phyloP scores from a whole-genome alignment of 768 basidiomycete species.

The Tulasnella sp. region DNA sequence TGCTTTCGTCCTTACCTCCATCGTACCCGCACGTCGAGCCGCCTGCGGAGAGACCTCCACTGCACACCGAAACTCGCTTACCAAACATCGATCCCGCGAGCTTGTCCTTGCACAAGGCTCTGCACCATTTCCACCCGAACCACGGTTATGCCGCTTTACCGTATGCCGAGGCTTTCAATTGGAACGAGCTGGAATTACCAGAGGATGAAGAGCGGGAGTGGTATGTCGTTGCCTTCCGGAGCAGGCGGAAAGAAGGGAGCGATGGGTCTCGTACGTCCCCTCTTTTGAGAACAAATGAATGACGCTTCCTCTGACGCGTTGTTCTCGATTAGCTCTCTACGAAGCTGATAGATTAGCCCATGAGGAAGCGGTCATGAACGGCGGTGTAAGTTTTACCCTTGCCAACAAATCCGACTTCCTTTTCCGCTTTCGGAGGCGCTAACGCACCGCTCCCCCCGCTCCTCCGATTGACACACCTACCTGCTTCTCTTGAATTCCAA shows the following conservation, averaged over 20 bases:
- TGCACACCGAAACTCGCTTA: conserved; percentile 67
- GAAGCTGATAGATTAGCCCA: conserved; percentile 84
- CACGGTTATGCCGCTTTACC: conserved; percentile 50
- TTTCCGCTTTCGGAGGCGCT: too few species aligned
- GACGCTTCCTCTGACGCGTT: neutral
- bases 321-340: conserved; percentile 59
- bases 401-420: too few species aligned
- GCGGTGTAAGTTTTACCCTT: conserved; percentile 57
- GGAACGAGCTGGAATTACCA: conserved; percentile 66
- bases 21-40: conserved; percentile 23
- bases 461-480: neutral
- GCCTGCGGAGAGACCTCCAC: conserved; percentile 40
- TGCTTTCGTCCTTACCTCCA: conserved; percentile 62
- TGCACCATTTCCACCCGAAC: conserved; percentile 69
- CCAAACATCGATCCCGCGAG: conserved; percentile 85
- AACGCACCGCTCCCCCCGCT: neutral
- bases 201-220: conserved; percentile 74
- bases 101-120: conserved; percentile 70
- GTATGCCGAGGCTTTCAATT: conserved; percentile 85
- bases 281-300: neutral
- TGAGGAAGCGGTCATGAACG: conserved; percentile 85
- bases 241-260: conserved; percentile 65
- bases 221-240: conserved; percentile 91
- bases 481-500: neutral
- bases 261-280: conserved; percentile 57